A percentile compares a stretch with the other conserved stretches of the same genome.
These are phyloP conservation scores for Sugiyamaella mastotermitis DNA, from an alignment of 805 yeast genomes.

Conservation along the genomic window DNA sequence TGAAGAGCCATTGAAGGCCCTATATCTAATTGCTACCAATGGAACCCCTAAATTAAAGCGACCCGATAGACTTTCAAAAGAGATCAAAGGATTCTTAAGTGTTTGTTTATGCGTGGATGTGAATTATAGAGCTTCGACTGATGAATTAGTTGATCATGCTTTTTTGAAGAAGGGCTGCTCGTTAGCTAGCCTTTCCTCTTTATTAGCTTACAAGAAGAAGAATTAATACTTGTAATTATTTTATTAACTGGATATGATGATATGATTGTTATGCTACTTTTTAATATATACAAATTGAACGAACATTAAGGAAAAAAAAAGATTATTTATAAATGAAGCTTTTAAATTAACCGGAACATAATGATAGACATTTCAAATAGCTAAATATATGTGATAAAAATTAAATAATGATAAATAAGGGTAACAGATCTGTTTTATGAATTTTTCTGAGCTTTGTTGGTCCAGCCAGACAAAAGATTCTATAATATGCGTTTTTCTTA, in stretches of 20 bases:
- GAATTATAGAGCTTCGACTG: constrained; percentile 73
- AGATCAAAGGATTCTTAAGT: constrained; percentile 62
- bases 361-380: too few relatives aligned
- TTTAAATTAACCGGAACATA: too few relatives aligned
- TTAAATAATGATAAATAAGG: too few relatives aligned
- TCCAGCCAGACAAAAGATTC: too few relatives aligned
- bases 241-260: too few relatives aligned
- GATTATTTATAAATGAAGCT: too few relatives aligned
- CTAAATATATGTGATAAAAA: too few relatives aligned
- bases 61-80: constrained; percentile 68
- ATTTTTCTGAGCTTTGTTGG: too few relatives aligned
- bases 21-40: constrained; percentile 89
- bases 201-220: constrained; percentile 19
- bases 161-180: constrained; percentile 34
- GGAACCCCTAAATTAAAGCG: constrained; percentile 94
- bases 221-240: too few relatives aligned
- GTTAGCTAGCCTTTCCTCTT: constrained; percentile 16
- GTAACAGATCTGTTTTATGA: too few relatives aligned
- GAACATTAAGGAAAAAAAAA: neutral
- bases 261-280: neutral
- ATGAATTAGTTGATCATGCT: constrained; percentile 59
- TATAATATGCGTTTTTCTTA: too few relatives aligned
- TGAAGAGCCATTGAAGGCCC: constrained; percentile 90
- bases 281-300: neutral
- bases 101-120: constrained; percentile 80